Evolutionary conservation across 768 basidiomycete genomes (phyloP).

Genomic region (Rubroboletus satanas): DNA sequence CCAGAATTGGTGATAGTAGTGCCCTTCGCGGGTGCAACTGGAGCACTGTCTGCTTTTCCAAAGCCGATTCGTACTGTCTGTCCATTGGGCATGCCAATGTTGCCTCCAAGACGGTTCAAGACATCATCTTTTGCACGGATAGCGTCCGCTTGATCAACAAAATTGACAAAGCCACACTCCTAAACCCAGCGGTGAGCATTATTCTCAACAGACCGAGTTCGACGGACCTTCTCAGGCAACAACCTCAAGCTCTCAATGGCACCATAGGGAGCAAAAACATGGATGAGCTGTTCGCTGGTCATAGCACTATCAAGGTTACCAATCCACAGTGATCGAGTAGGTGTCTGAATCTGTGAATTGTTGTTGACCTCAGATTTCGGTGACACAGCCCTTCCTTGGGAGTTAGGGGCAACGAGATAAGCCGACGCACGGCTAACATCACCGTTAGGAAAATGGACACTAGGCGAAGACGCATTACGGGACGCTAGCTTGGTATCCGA

Average conservation of each 20-base stretch:
- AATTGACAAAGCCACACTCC: constrained; percentile 99
- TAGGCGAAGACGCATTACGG: constrained; percentile 42
- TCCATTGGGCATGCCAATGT: constrained; percentile 91
- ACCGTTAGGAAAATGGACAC: constrained; percentile 69
- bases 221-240: constrained; percentile 88
- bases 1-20: constrained; percentile 57
- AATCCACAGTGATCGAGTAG: constrained; percentile 96
- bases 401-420: constrained; percentile 65
- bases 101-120: constrained; percentile 89
- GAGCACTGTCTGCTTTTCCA: constrained; percentile 96
- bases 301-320: constrained; percentile 95
- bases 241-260: constrained; percentile 94
- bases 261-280: constrained; percentile 94
- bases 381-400: constrained; percentile 73
- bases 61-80: constrained; percentile 97
- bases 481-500: constrained; percentile 48
- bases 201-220: not conserved
- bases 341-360: constrained; percentile 79
- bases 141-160: constrained; percentile 93
- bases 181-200: constrained; percentile 33
- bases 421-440: constrained; percentile 58
- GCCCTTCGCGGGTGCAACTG: constrained; percentile 83
- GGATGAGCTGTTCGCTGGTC: constrained; percentile 90
- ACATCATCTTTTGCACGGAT: constrained; percentile 98
- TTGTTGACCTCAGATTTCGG: constrained; percentile 70